Base-by-base conservation (phyloP, 2,329 filamentous ascomycete species). In the Coniochaeta sp. region DNA sequence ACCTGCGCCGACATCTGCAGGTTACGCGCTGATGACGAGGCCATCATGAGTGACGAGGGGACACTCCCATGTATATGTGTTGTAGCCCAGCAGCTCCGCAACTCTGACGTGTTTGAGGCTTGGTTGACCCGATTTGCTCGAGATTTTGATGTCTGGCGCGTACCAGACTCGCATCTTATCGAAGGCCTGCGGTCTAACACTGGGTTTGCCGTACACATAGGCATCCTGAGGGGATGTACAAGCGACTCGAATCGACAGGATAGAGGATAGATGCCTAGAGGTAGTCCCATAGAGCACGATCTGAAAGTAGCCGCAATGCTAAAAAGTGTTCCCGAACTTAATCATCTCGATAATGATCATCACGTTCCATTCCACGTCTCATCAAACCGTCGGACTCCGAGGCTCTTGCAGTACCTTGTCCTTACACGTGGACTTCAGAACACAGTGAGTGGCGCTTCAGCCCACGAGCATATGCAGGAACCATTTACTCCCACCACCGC, bases 61-160 rank as follows among this genome's bases (percentile, higher is more conserved):
- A 59, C 56, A 9, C 60, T 62, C 19, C 82, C 89, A 2, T 89
- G 90, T 6, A 65, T 96, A 0, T 93, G 90, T 69, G 74, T 98
- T 6, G 81, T 98, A 58, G 93, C 90, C 26, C 93, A 98, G 77
- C 93, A 98, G 73, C 82, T 97, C 57, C 85, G 95, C 33, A 88
- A 91, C 31, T 84, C 90, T 1, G 89, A 93, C 36, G 90, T 98
- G 6, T 95, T 98, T 67, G 88, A 93, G 67, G 76, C 80, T 16
- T 98, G 93, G 91, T 75, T 96, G 57, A 78, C 77, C 63, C 82
- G 83, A 58, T 93, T 96, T 64, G 74, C 83, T 62, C 71, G 71
- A 34, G 70, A 73, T 9, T 98, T 98, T 68, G 78, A 79, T 12
- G 85, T 89, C 8, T 98, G 92, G 91, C 82, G 90, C 61, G 73